Percentiles rank a stretch among this genome's conserved stretches.
phyloP scores from a whole-genome alignment of 2,329 filamentous ascomycete genomes.

The Cladophialophora bantiana region DNA sequence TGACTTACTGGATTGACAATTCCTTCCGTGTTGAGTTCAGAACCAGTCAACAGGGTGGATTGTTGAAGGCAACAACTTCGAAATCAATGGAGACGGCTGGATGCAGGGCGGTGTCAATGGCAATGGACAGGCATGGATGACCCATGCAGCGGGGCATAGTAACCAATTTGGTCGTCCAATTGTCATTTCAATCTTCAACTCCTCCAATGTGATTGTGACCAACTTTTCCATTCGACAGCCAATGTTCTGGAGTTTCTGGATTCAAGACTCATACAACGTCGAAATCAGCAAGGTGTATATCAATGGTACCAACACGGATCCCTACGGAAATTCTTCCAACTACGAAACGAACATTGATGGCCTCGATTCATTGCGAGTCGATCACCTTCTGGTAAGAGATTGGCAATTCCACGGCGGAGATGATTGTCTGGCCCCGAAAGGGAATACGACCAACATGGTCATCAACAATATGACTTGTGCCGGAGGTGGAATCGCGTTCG shows the following conservation, averaged over 20 bases:
- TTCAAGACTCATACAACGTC: conserved; percentile 17
- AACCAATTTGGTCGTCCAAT: conserved; percentile 20
- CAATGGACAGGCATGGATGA: conserved; percentile 18
- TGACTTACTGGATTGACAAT: conserved; percentile 22
- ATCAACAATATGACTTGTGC: conserved; percentile 17
- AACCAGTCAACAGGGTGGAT: conserved; percentile 21
- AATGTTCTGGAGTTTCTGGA: conserved; percentile 18
- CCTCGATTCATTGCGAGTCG: conserved; percentile 17
- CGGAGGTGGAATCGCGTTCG: conserved; percentile 15
- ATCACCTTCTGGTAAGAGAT: conserved; percentile 18
- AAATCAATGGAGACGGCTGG: conserved; percentile 14
- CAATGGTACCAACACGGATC: conserved; percentile 19
- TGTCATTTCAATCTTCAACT: conserved; percentile 14
- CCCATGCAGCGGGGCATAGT: conserved; percentile 17
- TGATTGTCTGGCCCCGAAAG: conserved; percentile 16
- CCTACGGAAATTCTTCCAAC: conserved; percentile 22
- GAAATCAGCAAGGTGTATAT: conserved; percentile 16
- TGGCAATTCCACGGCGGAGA: conserved; percentile 19
- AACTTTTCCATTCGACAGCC: conserved; percentile 19
- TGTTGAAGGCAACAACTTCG: conserved; percentile 13
- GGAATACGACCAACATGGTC: conserved; percentile 19
- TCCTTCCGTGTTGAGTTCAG: conserved; percentile 22
- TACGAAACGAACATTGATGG: conserved; percentile 21
- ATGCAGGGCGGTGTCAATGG: conserved; percentile 15
- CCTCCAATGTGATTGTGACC: conserved; percentile 15